Base-by-base conservation (phyloP, 345 rosid species). In the Xanthoceras sorbifolium region DNA sequence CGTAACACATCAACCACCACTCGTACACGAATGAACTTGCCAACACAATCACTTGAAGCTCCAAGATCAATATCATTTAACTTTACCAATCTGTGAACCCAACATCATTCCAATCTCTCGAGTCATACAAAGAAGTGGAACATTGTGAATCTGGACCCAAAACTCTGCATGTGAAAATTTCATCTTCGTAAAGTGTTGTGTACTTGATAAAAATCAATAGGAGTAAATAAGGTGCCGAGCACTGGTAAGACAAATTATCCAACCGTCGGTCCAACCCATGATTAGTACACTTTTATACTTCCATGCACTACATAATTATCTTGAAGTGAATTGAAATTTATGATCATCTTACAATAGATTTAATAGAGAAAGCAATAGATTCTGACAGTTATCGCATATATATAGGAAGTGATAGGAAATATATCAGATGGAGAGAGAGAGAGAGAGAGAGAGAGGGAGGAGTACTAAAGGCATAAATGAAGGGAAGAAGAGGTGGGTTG, bases 401-500 rank as follows among this genome's bases (percentile, higher is more conserved):
- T 2, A 42, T 20, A 10, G 69, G 20, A 62, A 29, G 77, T 20
- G 61, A 62, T 26, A 38, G 57, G 42, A 36, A 59, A 8, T 14
- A 6, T 32, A 9, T 3, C 12, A 61, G 42, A 29, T 7, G 14
- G 50, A 52, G 72, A 1, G 10, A 12, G 12, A 36, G n/a, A 31
- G 40, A 28, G 36, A 44, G 23, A 40, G 34, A 20, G 38, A 28
- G 36, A 44, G 23, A 40, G 34, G 12, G 38, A 61, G 31, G 36
- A 32, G 4, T 4, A 32, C 36, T 1, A 32, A 32, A 42, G 22
- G 72, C 79, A 84, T 82, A 81, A 82, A 86, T 81, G 88, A 81
- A 79, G 71, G 78, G 68, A 81, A 81, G 79, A 52, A 74, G 83
- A 72, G 86, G 89, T 85, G 85, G 89, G 81, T 84, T 86, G 88